Base-by-base conservation (phyloP, 2,329 filamentous ascomycete species). In the Ramichloridium luteum region DNA sequence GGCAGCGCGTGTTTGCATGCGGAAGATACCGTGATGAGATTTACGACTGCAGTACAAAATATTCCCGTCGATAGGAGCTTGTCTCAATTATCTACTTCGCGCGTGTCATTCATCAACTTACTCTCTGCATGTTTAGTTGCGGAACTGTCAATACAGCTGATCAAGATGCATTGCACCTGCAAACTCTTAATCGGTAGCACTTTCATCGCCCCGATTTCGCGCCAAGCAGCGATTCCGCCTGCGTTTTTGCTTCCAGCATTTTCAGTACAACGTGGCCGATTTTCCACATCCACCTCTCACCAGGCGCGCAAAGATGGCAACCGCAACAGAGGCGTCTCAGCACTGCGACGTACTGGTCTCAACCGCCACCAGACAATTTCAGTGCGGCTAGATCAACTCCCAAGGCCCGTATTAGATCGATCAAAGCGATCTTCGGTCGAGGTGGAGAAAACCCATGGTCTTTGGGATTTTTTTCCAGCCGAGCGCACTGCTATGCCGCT, bases 381-480 rank as follows among this genome's bases (percentile, higher is more conserved):
- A 12, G 76, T 90, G 38, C 77, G 73, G 25, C 72, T 78, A 48
- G 69, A 77, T 27, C 66, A 75, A 30, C 63, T 93, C 34, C 88
- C 88, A 1, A 68, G 71, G 50, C 86, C 90, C 5, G 72, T 74
- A 5, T 57, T 63, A 13, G 66, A 77, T 34, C 61, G 63, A 1
- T 67, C 67, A 38, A 67, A 73, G 50, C 71, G 72, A 32, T 55
- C 64, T 28, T 54, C 60, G 37, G 55, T 79, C 17, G 55, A 70
- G 40, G 69, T 65, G 18, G 77, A 84, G 52, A 67, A 74, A 16
- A 61, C 86, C 43, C 90, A 98, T 59, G 88, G 85, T 16, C 75
- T 98, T 8, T 96, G 82, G 80, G 78, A 73, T 1, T 98, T 98
- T 62, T 96, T 98, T 60, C 74, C 77, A 48, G 67, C 68, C 40